phyloP scores from a whole-genome alignment of 1,284 basidiomycete genomes.

The Thecaphora thlaspeos region DNA sequence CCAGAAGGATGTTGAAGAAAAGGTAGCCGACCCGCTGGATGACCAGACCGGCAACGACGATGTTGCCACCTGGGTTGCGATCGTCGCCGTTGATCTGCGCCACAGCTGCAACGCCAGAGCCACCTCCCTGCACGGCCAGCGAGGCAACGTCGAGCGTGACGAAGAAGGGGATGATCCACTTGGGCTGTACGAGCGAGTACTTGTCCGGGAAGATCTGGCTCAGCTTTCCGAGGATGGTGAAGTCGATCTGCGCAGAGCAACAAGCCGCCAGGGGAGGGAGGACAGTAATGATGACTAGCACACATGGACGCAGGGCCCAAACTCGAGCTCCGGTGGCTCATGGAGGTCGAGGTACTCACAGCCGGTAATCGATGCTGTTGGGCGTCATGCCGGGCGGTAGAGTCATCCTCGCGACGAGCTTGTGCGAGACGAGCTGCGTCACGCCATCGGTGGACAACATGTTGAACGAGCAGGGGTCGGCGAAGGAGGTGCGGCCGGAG shows the following conservation, averaged over 20 bases:
- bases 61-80: constrained; percentile 12
- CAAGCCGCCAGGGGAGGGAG: no score
- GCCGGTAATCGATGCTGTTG: no score
- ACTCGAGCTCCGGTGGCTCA: no score
- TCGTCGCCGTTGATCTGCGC: constrained; percentile 15
- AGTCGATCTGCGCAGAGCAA: neutral
- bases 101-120: constrained; percentile 20
- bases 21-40: constrained; percentile 32
- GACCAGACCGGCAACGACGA: constrained; percentile 29
- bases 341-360: no score
- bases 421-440: no score
- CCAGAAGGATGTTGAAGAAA: constrained; percentile 20
- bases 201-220: constrained; percentile 13
- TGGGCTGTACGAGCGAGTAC: constrained; percentile 18
- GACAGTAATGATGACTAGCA: no score
- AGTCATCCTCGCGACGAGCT: no score
- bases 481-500: no score
- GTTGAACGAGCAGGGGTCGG: no score
- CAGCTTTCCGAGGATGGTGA: constrained; percentile 20
- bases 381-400: no score
- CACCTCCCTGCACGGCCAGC: constrained; percentile 30
- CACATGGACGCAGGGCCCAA: no score
- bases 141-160: constrained; percentile 33
- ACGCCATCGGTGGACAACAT: no score
- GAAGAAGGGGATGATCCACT: constrained; percentile 34